These are phyloP conservation scores for Beauveria medogensis DNA, from an alignment of 2,329 filamentous ascomycete species.

Conservation along the genomic window DNA sequence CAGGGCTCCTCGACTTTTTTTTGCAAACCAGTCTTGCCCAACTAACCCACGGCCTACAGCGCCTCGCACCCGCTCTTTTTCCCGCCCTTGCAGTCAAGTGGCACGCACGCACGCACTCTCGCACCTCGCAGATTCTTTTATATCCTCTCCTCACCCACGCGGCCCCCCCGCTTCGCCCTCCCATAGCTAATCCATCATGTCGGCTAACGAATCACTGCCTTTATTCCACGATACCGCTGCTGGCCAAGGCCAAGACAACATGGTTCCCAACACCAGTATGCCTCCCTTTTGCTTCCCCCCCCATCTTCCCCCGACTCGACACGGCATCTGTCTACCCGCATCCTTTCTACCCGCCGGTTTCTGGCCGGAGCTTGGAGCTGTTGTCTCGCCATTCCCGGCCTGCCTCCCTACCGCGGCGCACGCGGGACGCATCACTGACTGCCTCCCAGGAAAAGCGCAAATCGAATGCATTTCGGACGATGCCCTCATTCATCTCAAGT, in stretches of 20 bases:
- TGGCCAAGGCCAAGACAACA: constrained; percentile 3
- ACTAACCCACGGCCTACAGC: neutral
- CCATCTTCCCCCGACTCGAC: neutral
- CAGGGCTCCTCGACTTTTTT: constrained; percentile 1
- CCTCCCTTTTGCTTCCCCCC: neutral
- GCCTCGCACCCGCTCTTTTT: constrained; percentile 7
- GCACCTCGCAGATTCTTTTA: neutral
- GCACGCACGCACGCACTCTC: neutral
- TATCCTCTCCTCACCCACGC: constrained; percentile 3
- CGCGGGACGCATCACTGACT: neutral
- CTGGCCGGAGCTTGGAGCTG: neutral
- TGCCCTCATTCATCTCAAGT: constrained; percentile 80
- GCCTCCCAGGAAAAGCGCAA: constrained; percentile 37
- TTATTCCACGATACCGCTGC: constrained; percentile 7
- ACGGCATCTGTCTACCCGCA: neutral
- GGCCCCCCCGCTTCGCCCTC: constrained; percentile 1
- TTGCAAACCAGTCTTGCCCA: constrained; percentile 1
- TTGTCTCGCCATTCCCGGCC: neutral
- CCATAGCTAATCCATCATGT: constrained; percentile 8
- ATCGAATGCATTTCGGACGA: constrained; percentile 81
- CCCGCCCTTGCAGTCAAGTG: neutral
- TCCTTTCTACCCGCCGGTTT: neutral
- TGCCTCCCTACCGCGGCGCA: neutral
- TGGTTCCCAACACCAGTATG: constrained; percentile 11
- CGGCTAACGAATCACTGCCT: constrained; percentile 8